Percentiles rank a stretch among this genome's conserved stretches.
phyloP scores from a whole-genome alignment of 768 basidiomycete genomes.

The Pleurotus tuoliensis region DNA sequence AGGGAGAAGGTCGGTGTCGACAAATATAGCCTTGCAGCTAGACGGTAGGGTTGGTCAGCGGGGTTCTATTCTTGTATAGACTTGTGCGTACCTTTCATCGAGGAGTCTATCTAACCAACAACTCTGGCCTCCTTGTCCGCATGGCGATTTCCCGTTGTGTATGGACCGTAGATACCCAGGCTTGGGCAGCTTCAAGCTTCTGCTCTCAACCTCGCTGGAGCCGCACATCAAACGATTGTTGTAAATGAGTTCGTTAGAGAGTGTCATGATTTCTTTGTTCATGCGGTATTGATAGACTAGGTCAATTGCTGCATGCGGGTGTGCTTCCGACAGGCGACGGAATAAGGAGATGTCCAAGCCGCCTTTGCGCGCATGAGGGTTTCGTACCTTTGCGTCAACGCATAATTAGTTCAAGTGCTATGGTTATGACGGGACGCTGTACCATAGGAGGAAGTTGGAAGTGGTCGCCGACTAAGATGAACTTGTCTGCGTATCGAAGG shows the following conservation, averaged over 20 bases:
- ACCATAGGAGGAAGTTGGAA: conserved; percentile 96
- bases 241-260: conserved; percentile 89
- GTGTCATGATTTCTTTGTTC: conserved; percentile 92
- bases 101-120: conserved; percentile 76
- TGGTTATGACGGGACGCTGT: conserved; percentile 14
- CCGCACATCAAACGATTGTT: conserved; percentile 76
- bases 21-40: conserved; percentile 85
- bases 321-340: conserved; percentile 80
- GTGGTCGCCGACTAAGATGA: conserved; percentile 96
- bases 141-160: conserved; percentile 28
- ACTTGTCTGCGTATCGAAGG: conserved; percentile 82
- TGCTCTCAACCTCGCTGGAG: conserved; percentile 61
- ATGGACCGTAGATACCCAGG: conserved; percentile 37
- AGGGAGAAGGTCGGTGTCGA: conserved; percentile 86
- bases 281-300: conserved; percentile 91
- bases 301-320: conserved; percentile 82
- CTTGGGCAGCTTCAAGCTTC: conserved; percentile 51
- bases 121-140: conserved; percentile 23
- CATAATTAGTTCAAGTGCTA: conserved; percentile 3
- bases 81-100: conserved; percentile 51
- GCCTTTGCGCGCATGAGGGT: conserved; percentile 69
- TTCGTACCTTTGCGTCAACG: conserved; percentile 60
- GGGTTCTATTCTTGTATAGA: conserved; percentile 1
- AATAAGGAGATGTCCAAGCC: conserved; percentile 92
- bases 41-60: not conserved